Conservation (phyloP, 768 basidiomycete species). For the Suillus subalutaceus region DNA sequence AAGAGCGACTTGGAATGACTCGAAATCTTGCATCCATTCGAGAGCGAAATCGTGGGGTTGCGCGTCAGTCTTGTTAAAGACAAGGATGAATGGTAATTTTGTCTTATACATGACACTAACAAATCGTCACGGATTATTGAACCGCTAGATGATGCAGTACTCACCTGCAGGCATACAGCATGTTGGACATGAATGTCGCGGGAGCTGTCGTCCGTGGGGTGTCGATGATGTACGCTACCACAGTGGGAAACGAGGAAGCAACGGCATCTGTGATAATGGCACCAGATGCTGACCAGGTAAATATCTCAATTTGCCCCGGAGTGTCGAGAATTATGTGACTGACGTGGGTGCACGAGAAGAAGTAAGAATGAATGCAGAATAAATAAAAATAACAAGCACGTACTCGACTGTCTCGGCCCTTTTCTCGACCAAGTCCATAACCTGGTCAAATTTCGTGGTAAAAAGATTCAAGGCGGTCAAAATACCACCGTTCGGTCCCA, state of each 20-base stretch:
- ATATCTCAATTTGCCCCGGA: slow-evolving; percentile 99
- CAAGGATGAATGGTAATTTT: slow-evolving; percentile 93
- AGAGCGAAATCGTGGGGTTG: slow-evolving; percentile 88
- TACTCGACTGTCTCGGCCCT: slow-evolving; percentile 87
- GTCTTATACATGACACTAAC: slow-evolving; percentile 95
- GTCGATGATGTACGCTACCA: slow-evolving; percentile 96
- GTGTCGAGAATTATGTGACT: slow-evolving; percentile 97
- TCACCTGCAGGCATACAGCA: slow-evolving; percentile 98
- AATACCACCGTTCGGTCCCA: slow-evolving; percentile 98
- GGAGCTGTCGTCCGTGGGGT: slow-evolving; percentile 93
- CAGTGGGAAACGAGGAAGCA: slow-evolving; percentile 90
- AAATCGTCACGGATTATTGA: slow-evolving; percentile 1
- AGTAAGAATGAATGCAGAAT: background rate
- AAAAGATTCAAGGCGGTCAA: slow-evolving; percentile 96
- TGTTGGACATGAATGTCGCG: slow-evolving; percentile 99
- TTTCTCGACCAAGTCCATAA: slow-evolving; percentile 89
- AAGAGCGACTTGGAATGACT: slow-evolving; percentile 89
- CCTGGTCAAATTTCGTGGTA: slow-evolving; percentile 99
- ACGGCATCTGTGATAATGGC: slow-evolving; percentile 98
- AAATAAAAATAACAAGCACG: slow-evolving; percentile 33
- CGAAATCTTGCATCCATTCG: slow-evolving; percentile 99
- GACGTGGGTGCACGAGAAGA: slow-evolving; percentile 6
- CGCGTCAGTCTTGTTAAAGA: slow-evolving; percentile 99
- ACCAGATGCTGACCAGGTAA: slow-evolving; percentile 99
- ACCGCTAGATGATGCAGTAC: slow-evolving; percentile 24